phyloP scores from a whole-genome alignment of 306 rosid species.

The Quillaja saponaria region DNA sequence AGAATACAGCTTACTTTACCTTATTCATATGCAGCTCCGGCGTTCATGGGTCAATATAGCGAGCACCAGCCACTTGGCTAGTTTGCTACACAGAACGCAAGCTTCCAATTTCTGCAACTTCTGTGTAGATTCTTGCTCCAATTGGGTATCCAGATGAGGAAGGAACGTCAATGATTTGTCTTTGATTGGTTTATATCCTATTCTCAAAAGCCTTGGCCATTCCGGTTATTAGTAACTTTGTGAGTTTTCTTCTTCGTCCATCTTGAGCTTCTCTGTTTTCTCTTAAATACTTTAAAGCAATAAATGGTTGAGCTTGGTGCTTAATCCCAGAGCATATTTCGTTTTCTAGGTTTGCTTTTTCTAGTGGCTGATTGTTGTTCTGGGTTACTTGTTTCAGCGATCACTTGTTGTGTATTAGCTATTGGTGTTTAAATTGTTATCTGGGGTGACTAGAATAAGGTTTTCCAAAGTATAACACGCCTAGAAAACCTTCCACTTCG shows the following conservation, averaged over 20 bases:
- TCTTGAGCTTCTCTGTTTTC: background rate
- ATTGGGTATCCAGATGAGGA: slow-evolving; percentile 11
- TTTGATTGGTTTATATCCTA: slow-evolving; percentile 16
- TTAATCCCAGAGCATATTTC: background rate
- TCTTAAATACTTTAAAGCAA: background rate
- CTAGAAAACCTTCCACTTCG: slow-evolving; percentile 9
- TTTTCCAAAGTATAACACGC: background rate
- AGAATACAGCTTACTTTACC: slow-evolving; percentile 23
- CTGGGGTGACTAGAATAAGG: slow-evolving; percentile 8
- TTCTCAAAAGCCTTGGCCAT: background rate
- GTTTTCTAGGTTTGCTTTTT: slow-evolving; percentile 21
- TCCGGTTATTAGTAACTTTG: slow-evolving; percentile 29
- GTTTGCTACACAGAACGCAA: slow-evolving; percentile 22
- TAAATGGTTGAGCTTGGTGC: slow-evolving; percentile 4
- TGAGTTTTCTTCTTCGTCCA: slow-evolving; percentile 26
- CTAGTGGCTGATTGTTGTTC: slow-evolving; percentile 6
- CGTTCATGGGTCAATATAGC: slow-evolving; percentile 35
- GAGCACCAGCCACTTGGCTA: slow-evolving; percentile 20
- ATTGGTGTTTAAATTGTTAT: slow-evolving; percentile 25
- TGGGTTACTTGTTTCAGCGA: slow-evolving; percentile 25
- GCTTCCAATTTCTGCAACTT: slow-evolving; percentile 36
- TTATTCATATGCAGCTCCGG: slow-evolving; percentile 2
- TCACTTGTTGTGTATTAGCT: slow-evolving; percentile 24
- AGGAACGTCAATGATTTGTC: slow-evolving; percentile 27
- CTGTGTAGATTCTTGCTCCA: slow-evolving; percentile 33